Conservation (phyloP, 2,329 filamentous ascomycete species). For the Podosphaera fusca region DNA sequence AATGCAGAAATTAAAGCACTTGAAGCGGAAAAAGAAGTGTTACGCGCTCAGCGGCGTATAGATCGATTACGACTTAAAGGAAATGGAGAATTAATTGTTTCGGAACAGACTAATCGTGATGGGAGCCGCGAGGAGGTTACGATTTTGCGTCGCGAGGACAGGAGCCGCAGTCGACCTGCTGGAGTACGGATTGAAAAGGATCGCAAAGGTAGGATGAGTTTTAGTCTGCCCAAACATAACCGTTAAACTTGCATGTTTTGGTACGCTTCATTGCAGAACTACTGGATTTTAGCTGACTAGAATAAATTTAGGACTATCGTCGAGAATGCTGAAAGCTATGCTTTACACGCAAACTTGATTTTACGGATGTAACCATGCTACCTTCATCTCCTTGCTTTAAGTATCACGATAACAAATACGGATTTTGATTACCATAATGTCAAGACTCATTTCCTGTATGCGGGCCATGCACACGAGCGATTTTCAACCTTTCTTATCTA, state of each 20-base stretch:
- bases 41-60: slow-evolving; percentile 31
- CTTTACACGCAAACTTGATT: not conserved
- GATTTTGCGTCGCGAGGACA: slow-evolving; percentile 25
- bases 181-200: slow-evolving; percentile 59
- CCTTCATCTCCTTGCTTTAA: not conserved
- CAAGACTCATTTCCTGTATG: no score
- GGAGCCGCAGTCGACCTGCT: slow-evolving; percentile 16
- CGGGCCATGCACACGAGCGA: no score
- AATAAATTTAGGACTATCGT: not conserved
- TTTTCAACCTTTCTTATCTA: no score
- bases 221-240: slow-evolving; percentile 49
- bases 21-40: slow-evolving; percentile 38
- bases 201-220: slow-evolving; percentile 85
- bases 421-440: no score
- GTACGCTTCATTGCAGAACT: not conserved
- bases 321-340: not conserved
- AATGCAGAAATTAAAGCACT: slow-evolving; percentile 48
- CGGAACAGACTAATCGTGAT: slow-evolving; percentile 18
- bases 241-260: slow-evolving; percentile 12
- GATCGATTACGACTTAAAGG: slow-evolving; percentile 33
- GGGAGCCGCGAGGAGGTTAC: slow-evolving; percentile 24
- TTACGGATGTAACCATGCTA: not conserved
- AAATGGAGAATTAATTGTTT: slow-evolving; percentile 35
- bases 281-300: not conserved
- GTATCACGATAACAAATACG: no score